Evolutionary conservation across 1,139 yeast species (phyloP), one percentile per base, ranked within the genome.

Genomic region (Zygoascus hellenicus): DNA sequence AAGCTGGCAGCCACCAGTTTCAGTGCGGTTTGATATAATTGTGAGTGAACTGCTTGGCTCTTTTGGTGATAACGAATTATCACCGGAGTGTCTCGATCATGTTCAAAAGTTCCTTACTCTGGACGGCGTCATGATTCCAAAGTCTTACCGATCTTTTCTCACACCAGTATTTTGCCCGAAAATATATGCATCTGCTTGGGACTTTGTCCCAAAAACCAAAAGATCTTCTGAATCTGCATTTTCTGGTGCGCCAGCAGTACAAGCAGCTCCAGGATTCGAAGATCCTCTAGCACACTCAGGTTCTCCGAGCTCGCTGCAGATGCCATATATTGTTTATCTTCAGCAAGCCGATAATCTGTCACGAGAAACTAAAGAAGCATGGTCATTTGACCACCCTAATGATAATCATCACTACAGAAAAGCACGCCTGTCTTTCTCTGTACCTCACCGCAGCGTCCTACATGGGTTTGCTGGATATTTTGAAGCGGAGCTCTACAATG

Each of bases 11-110:
- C 71, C 70, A 10, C 65, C 66, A 31, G 71, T 74, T 7, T 9
- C 40, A 14, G n/a, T 39, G 11, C 14, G 36, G 38, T 40, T 51
- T 45, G 76, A 84, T 57, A 60, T 89, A 39, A 74, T 89, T 11
- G 72, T 90, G 1, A 83, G 95, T 38, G 97, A 90, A 61, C 69
- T 90, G 29, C 64, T 90, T 26, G 97, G 97, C 2, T 86, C 96
- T 5, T 83, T 89, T 67, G 97, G 95, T 1, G 92, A 94, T 63
- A 90, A 90, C 63, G 97, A 90, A 61, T 70, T 86, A 13, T 75
- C 87, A 11, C 97, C 97, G 0, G 97, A 90, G 60, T 82, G 94
- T 49, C 66, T 75, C 17, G 71, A 67, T 45, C 65, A 66, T 2
- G 62, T 61, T 13, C 67, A 57, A 54, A 55, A 52, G 13, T 52